Base-by-base conservation (phyloP, 345 rosid genomes). In the Syzygium aromaticum region DNA sequence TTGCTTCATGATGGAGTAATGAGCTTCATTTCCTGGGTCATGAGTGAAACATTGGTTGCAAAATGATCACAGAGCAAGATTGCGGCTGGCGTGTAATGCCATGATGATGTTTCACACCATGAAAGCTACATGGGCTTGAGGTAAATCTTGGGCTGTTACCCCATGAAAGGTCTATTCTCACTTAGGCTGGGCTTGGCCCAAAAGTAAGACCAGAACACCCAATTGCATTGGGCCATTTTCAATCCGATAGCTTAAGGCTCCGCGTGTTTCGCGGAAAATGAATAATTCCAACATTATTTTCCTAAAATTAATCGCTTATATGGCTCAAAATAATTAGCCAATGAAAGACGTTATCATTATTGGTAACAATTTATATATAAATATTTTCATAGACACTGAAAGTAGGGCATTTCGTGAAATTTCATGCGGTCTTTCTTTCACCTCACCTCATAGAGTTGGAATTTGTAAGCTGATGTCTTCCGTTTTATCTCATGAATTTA, bases 1-100 rank as follows among this genome's bases (percentile, higher is more conserved):
- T 88, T 95, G 97, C 91, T 89, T 94, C 88, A 96, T 91, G 73
- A 98, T 98, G 3, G 90, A 78, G 86, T 98, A 98, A 84, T 98
- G 99, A 64, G 92, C 89, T 89, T 95, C 96, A 77, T 94, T 95
- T 80, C 99, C 99, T 97, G 90, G 27, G 3, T 38, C 82, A 73
- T 10, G 21, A 38, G 82, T 0, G 49, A 38, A 33, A 73, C 25
- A 19, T 73, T 43, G 82, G 82, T 9, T 49, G 28, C 63, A 9
- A 38, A 40, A 38, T 73, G 27, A 38, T 73, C 82, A 38, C 11
- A 38, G 3, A 64, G 22, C 23, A 30, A 64, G 8, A 5, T 16
- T 59, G 0, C 43, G 22, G 30, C 43, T 30, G 78, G 33, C 33
- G 78, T 3, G 10, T 5, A 9, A 38, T 19, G 27, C 46, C 46